Base-by-base conservation (phyloP, 1,284 basidiomycete species). In the Irpex rosettiformis region DNA sequence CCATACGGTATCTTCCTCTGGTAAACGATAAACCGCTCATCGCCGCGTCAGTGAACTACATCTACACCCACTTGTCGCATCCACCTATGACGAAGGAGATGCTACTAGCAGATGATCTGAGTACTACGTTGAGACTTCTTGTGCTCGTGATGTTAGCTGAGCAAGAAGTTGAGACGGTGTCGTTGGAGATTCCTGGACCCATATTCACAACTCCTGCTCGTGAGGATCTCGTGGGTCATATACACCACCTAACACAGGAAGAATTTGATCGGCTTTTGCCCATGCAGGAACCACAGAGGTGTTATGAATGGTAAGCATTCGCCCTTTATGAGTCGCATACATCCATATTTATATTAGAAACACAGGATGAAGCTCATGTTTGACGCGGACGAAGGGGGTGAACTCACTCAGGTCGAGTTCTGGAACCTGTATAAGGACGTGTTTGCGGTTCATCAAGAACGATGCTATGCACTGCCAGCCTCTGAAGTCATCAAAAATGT, bases 401-500 rank as follows among this genome's bases (percentile, higher is more conserved):
- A 94, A 66, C 76, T 95, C 51, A 93, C 93, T 0, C 93, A 96
- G 72, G 91, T 94, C 56, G 90, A 92, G 62, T 91, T 96, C 63
- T 96, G 93, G 93, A 91, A 84, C 58, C 77, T 93, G 11, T 96
- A 96, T 74, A 89, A 89, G 66, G 88, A 91, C 60, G 79, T 76
- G 0, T 91, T 90, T 66, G 73, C 77, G 10, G 82, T 80, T 0
- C 80, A 77, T 63, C 71, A 77, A 58, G 83, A 86, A 6, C 77
- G 78, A 48, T 75, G 80, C 58, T 79, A 80, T 6, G 75, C 90
- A 54, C 82, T 91, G 18, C 84, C 85, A 1, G 93, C 93, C 0
- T 88, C 91, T 2, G 93, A 95, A 49, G 88, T 95, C 49, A 96
- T 96, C 69, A 93, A 94, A 69, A 89, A 88, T 61, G 89, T 93